Conservation (phyloP, 306 rosid species). For the Oemleria cerasiformis region DNA sequence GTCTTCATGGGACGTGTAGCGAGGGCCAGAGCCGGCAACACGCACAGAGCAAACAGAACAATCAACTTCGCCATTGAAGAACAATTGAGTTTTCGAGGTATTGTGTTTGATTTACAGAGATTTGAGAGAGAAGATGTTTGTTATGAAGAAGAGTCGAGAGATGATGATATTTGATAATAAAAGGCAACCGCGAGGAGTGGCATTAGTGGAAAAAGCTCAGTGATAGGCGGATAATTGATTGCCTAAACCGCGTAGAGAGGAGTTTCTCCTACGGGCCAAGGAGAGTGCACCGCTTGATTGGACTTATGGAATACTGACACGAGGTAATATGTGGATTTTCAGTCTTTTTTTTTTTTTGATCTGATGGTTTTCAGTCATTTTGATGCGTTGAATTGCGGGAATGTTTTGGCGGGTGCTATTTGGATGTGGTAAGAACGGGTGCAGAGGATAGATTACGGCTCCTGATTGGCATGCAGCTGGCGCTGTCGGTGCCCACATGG, state of each 20-base stretch:
- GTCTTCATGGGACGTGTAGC: constrained; percentile 54
- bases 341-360: too few species aligned
- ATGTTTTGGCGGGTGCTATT: too few species aligned
- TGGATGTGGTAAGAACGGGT: background rate
- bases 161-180: background rate
- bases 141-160: background rate
- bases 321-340: background rate
- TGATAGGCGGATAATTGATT: background rate
- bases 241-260: background rate
- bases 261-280: background rate
- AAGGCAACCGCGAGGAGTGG: background rate
- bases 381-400: background rate
- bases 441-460: constrained; percentile 7
- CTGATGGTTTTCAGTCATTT: background rate
- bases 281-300: accelerated
- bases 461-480: constrained; percentile 23
- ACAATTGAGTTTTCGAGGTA: background rate
- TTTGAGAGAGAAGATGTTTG: background rate
- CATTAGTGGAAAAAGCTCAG: background rate
- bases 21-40: constrained; percentile 67
- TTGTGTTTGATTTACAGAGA: background rate
- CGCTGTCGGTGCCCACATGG: constrained; percentile 36
- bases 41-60: constrained; percentile 41
- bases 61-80: constrained; percentile 35
- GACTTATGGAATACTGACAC: background rate